Conservation (phyloP, 2,329 filamentous ascomycete species). For the Alternaria panax region DNA sequence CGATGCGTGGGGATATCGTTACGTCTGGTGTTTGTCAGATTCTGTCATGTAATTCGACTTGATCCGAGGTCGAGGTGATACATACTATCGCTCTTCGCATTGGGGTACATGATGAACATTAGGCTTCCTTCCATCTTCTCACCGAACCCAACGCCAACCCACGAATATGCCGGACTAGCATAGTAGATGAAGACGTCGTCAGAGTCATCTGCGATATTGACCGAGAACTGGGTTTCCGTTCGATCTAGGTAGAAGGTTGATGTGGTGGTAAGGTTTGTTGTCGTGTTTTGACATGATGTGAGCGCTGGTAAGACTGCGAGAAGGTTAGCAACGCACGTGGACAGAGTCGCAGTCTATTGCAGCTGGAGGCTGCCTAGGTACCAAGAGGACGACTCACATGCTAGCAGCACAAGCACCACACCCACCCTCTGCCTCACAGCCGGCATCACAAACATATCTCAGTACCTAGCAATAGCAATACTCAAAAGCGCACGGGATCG, state of each 20-base stretch:
- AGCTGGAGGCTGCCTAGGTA: background rate
- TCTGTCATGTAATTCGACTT: background rate
- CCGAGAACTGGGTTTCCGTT: slow-evolving; percentile 47
- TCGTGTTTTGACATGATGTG: slow-evolving; percentile 25
- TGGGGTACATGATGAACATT: slow-evolving; percentile 56
- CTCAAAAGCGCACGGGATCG: background rate
- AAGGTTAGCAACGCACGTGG: background rate
- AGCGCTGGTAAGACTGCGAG: slow-evolving; percentile 25
- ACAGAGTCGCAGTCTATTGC: background rate
- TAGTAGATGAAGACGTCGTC: slow-evolving; percentile 48
- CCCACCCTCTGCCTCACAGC: slow-evolving; percentile 2
- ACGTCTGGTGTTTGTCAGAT: slow-evolving; percentile 37
- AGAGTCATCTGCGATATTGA: slow-evolving; percentile 44
- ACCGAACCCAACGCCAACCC: slow-evolving; percentile 56
- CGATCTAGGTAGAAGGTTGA: slow-evolving; percentile 43
- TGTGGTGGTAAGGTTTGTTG: slow-evolving; percentile 24
- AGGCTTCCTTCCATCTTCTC: slow-evolving; percentile 52
- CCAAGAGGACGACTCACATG: slow-evolving; percentile 14
- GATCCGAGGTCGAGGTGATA: background rate
- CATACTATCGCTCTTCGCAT: slow-evolving; percentile 43
- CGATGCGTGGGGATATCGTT: slow-evolving; percentile 49
- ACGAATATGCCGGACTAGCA: slow-evolving; percentile 50
- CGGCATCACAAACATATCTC: slow-evolving; percentile 4
- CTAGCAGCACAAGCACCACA: slow-evolving; percentile 19
- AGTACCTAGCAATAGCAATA: background rate